phyloP scores from a whole-genome alignment of 768 basidiomycete species.

The Kwoniella shandongensis region DNA sequence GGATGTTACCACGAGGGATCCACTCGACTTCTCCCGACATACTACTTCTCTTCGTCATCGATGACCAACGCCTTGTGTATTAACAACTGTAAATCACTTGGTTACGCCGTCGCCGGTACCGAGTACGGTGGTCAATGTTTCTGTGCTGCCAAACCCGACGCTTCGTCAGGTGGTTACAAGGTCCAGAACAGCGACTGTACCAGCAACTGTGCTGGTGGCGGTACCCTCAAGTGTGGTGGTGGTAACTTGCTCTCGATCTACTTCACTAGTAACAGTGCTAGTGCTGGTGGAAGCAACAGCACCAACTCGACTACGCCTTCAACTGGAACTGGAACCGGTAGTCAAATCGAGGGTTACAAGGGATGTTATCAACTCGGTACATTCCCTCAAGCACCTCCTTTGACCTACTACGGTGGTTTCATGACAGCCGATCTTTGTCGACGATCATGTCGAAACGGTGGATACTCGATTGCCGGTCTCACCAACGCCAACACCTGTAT shows the following conservation, averaged over 20 bases:
- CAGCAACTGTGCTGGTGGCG: conserved; percentile 15
- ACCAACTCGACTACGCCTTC: too few relatives aligned
- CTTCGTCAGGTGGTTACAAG: conserved; percentile 22
- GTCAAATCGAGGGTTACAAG: conserved; percentile 29
- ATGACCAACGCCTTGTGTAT: conserved; percentile 33
- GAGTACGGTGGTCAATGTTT: conserved; percentile 26
- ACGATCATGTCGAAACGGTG: conserved; percentile 36
- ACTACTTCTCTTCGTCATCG: conserved; percentile 17
- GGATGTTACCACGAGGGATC: conserved; percentile 27
- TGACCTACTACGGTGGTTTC: conserved; percentile 16
- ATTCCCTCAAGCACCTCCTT: conserved; percentile 18
- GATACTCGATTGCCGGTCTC: conserved; percentile 28
- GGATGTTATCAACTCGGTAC: conserved; percentile 31
- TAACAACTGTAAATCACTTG: conserved; percentile 19
- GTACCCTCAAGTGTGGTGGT: conserved; percentile 24
- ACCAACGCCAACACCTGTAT: conserved; percentile 37
- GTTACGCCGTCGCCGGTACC: conserved; percentile 26
- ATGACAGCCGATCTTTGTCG: conserved; percentile 44
- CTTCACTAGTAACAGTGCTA: conserved; percentile 6
- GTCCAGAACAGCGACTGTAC: conserved; percentile 7
- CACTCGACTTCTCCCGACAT: conserved; percentile 11
- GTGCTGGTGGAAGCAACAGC: conserved; percentile 1
- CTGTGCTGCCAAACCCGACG: conserved; percentile 21
- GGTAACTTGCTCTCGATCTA: conserved; percentile 18
- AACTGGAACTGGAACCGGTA: too few relatives aligned